Evolutionary conservation across 352 stramenopile species (phyloP).

Genomic region (Phytophthora vignae): DNA sequence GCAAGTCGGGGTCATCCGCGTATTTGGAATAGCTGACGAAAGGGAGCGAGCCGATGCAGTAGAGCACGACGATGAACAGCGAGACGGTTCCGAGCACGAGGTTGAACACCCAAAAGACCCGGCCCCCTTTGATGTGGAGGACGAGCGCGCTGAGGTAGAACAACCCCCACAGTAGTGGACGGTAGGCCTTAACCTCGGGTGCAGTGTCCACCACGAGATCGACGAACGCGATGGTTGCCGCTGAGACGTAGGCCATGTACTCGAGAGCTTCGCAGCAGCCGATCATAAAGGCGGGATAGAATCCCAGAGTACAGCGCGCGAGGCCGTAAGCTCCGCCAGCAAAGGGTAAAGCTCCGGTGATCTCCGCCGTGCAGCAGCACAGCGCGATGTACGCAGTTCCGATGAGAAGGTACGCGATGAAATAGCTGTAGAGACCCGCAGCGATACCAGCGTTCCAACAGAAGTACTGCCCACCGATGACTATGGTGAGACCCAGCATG

Average conservation of each 20-base stretch:
- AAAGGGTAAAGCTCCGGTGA: constrained; percentile 54
- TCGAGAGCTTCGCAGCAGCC: constrained; percentile 60
- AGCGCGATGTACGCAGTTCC: constrained; percentile 47
- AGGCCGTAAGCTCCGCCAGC: constrained; percentile 54
- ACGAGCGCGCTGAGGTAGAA: constrained; percentile 47
- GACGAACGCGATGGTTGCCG: constrained; percentile 38
- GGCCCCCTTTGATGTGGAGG: constrained; percentile 42
- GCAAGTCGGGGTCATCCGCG: constrained; percentile 14
- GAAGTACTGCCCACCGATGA: constrained; percentile 65
- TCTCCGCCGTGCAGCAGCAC: constrained; percentile 55
- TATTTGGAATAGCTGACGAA: constrained; percentile 39
- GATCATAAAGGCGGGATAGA: constrained; percentile 55
- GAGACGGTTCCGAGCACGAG: constrained; percentile 36
- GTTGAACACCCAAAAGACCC: constrained; percentile 59
- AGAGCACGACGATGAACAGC: constrained; percentile 48
- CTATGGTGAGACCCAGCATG: constrained; percentile 61
- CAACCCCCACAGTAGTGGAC: constrained; percentile 36
- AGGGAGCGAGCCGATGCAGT: constrained; percentile 43
- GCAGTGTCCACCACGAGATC: constrained; percentile 42
- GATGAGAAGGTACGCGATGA: constrained; percentile 50
- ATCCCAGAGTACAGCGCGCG: constrained; percentile 49
- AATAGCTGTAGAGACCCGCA: constrained; percentile 51
- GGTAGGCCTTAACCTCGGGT: constrained; percentile 14
- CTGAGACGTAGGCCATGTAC: constrained; percentile 56
- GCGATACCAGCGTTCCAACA: constrained; percentile 54